Evolutionary conservation across 192 early-diverging fungal species (phyloP), one percentile per base, ranked within the genome.

Genomic region (Coemansia sp.): DNA sequence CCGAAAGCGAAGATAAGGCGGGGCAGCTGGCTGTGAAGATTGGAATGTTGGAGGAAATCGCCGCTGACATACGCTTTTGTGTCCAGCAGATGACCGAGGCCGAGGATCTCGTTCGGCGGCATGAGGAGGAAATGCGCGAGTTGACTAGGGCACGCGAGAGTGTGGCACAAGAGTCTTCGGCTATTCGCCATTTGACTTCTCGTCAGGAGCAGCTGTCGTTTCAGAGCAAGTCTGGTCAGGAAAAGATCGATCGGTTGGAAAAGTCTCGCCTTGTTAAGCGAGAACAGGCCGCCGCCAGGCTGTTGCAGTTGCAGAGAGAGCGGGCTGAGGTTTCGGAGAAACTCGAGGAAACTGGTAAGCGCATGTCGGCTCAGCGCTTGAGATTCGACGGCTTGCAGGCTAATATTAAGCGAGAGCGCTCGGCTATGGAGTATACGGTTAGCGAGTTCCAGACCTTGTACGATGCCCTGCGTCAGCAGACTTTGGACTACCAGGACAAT

Each of bases 21-120:
- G 83, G 88, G 26, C 84, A 90, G 26, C 74, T 88, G 21, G 74
- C 81, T 12, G 61, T 38, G 21, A 85, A 83, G 36, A 79, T 90
- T 31, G 85, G 88, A 23, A 64, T 84, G 72, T 79, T 90, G 50
- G 76, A 74, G 65, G 65, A 75, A 11, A 79, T 90, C 8, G 70
- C 83, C 25, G 66, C 76, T 25, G 91, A 92, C 56, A 67, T 90
- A 13, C 68, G 61, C 9, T 69, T 55, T 34, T 86, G 85, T 69
- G 68, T 85, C 3, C 81, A 85, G 64, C 79, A 87, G 41, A 86
- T 90, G 86, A 69, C 79, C 31, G 88, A 92, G n/a, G 87, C 86
- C 60, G 83, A 90, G 61, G 72, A 67, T 1, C 81, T 85, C 60
- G 77, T 78, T 28, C 73, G 78, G 8, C 73, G 82, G 45, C 79